Evolutionary conservation across 2,329 filamentous ascomycete genomes (phyloP), one percentile per base, ranked within the genome.

Genomic region (Harringtonia lauricola): DNA sequence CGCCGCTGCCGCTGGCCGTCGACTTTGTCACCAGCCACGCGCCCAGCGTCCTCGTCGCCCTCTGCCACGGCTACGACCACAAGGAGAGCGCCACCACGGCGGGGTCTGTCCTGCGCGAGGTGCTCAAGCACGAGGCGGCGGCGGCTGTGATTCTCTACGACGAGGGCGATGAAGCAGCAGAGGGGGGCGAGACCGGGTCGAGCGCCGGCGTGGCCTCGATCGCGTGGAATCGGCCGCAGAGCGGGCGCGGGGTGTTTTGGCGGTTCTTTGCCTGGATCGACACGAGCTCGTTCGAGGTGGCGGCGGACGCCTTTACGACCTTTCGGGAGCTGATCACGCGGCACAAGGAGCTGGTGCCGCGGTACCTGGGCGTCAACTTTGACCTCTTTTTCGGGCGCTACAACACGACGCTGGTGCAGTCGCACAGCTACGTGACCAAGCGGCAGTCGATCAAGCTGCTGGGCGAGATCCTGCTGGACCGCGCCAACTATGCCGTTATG

Each of bases 401-500:
- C 69, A 95, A 96, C 67, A 76, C 76, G 46, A 78, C 83, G 21
- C 72, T 98, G 28, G 79, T 96, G 31, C 87, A 94, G 59, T 95
- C 88, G 28, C 86, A 89, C 59, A 94, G 86, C 59, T 98, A 98
- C 59, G 92, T 98, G 49, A 98, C 92, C 22, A 98, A 98, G 64
- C 79, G 92, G 40, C 92, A 98, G 65, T 95, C 88, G 15, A 96
- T 96, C 66, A 98, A 98, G 63, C 74, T 98, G 36, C 76, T 98
- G 2, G 92, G 92, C 42, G 92, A 98, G 65, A 87, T 98, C 39
- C 68, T 98, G 44, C 74, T 98, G 29, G 92, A 96, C 62, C 80
- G 92, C 36, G 87, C 90, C 50, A 96, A 98, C 64, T 98, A 98
- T 68, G 87, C 81, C 58, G 87, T 96, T 58, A 98, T 98, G 92